phyloP scores from a whole-genome alignment of 352 stramenopile species.

The Thalassiosira hispida region DNA sequence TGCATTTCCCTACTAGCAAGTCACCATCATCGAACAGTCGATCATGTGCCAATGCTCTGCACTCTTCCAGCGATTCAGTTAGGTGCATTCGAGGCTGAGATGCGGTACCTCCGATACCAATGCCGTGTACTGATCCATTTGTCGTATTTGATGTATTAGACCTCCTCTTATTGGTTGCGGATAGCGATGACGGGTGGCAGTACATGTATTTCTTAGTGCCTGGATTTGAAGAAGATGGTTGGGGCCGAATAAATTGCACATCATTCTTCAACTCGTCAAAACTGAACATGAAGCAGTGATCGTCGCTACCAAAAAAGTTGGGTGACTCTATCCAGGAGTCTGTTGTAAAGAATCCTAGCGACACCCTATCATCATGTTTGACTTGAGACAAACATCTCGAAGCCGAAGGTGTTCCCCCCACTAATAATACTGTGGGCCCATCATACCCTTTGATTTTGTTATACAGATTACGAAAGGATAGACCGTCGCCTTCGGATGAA shows the following conservation, averaged over 20 bases:
- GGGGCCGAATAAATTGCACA: constrained; percentile 47
- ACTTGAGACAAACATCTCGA: not conserved
- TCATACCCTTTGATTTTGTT: constrained; percentile 39
- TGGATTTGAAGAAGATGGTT: constrained; percentile 13
- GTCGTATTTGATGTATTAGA: not conserved
- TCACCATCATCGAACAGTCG: constrained; percentile 49
- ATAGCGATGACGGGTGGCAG: constrained; percentile 30
- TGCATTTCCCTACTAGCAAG: constrained; percentile 39
- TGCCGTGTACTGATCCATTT: constrained; percentile 23
- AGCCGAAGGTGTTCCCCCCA: constrained; percentile 32
- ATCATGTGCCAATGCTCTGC: constrained; percentile 51
- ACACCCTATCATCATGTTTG: constrained; percentile 20
- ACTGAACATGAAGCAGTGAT: constrained; percentile 66
- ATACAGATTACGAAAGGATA: constrained; percentile 37
- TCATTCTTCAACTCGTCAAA: constrained; percentile 35
- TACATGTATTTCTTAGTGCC: constrained; percentile 22
- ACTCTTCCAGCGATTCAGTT: constrained; percentile 49
- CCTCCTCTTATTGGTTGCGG: not conserved
- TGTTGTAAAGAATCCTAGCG: constrained; percentile 63
- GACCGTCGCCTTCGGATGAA: constrained; percentile 37
- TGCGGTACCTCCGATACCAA: constrained; percentile 40
- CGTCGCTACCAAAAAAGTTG: constrained; percentile 39
- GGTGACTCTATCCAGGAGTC: constrained; percentile 53
- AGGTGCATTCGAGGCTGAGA: constrained; percentile 46
- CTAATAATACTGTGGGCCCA: constrained; percentile 37